Conservation (phyloP, 2,329 filamentous ascomycete species). For the Trichoderma oligosporum region DNA sequence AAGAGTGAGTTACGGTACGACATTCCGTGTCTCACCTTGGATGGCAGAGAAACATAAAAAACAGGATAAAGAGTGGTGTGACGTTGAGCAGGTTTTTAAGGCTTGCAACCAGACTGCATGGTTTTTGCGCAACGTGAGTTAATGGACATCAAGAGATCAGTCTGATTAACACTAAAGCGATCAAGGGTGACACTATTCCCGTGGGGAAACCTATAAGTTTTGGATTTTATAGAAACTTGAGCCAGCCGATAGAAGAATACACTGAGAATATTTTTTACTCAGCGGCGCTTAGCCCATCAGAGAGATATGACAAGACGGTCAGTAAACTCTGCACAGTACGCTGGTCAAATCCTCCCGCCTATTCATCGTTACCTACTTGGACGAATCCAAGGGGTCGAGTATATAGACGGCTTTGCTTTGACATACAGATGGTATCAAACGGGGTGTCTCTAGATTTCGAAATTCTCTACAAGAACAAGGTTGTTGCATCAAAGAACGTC, state of each 20-base stretch:
- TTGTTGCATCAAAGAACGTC: slow-evolving; percentile 19
- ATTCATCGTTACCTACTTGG: slow-evolving; percentile 14
- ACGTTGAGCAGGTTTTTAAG: not conserved
- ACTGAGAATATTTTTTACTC: slow-evolving; percentile 17
- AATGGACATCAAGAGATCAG: fast-evolving
- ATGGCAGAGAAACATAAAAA: not conserved
- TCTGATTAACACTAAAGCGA: not conserved
- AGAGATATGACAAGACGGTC: slow-evolving; percentile 17
- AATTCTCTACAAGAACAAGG: slow-evolving; percentile 1
- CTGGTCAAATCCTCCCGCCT: slow-evolving; percentile 16
- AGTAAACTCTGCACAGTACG: slow-evolving; percentile 8
- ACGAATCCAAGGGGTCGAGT: not conserved
- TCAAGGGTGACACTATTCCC: slow-evolving; percentile 4
- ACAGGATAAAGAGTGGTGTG: slow-evolving; percentile 23
- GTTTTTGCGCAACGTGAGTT: slow-evolving; percentile 27
- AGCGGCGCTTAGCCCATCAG: not conserved
- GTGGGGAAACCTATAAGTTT: not conserved
- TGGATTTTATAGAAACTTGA: slow-evolving; percentile 14
- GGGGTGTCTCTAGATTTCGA: slow-evolving; percentile 21
- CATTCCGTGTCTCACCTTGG: fast-evolving
- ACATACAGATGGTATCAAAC: slow-evolving; percentile 18
- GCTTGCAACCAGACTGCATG: slow-evolving; percentile 27
- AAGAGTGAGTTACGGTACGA: slow-evolving; percentile 28
- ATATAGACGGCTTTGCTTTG: not conserved
- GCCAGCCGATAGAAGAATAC: not conserved